Conservation (phyloP, 2,329 filamentous ascomycete species). For the Fusarium nisikadoi region DNA sequence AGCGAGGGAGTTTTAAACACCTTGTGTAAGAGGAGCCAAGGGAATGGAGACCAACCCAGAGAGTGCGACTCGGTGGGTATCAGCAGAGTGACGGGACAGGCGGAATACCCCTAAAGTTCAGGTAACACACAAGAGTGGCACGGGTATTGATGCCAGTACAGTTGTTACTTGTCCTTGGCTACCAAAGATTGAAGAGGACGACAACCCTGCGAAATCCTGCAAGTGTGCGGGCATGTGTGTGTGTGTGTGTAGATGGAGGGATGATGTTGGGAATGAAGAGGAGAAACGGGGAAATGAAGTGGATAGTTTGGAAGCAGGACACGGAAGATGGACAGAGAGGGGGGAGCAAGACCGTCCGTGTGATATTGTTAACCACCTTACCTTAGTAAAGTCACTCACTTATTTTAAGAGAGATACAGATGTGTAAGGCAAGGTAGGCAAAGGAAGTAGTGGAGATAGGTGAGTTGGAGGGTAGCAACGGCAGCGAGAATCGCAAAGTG, state of each 20-base stretch:
- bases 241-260: slow-evolving; percentile 11
- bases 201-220: slow-evolving; percentile 11
- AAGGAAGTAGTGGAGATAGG: background rate
- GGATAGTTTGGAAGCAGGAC: slow-evolving; percentile 15
- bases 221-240: slow-evolving; percentile 17
- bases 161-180: slow-evolving; percentile 11
- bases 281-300: slow-evolving; percentile 29
- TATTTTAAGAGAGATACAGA: slow-evolving; percentile 7
- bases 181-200: background rate
- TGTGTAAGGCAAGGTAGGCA: background rate
- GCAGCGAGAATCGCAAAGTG: slow-evolving; percentile 17
- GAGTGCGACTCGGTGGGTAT: slow-evolving; percentile 10
- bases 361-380: background rate
- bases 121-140: background rate
- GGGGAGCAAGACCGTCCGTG: slow-evolving; percentile 1
- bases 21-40: slow-evolving; percentile 24
- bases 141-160: slow-evolving; percentile 9
- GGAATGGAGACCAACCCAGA: slow-evolving; percentile 16
- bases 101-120: slow-evolving; percentile 13
- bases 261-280: slow-evolving; percentile 32
- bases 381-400: background rate
- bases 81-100: slow-evolving; percentile 20
- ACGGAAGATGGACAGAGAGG: background rate
- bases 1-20: slow-evolving; percentile 31
- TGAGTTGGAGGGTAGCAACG: slow-evolving; percentile 34